Percentiles rank a stretch among this genome's conserved stretches.
Conservation (phyloP, 208 protist genomes). For the Leishmania tropica region DNA sequence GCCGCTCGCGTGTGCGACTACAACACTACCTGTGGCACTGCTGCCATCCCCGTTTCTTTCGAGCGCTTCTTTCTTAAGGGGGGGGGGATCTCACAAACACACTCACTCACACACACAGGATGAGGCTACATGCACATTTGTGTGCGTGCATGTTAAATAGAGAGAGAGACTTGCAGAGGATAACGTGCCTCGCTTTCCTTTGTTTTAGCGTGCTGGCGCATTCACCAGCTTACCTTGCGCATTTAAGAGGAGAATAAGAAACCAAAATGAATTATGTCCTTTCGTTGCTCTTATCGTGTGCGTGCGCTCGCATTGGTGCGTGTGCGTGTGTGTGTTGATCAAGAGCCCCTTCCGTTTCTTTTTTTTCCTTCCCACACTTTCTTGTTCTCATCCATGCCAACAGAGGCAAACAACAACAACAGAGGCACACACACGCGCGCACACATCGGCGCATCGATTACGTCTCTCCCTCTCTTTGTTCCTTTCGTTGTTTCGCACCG, state of each 20-base stretch:
- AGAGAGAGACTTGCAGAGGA: background rate
- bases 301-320: no score
- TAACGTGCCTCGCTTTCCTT: background rate
- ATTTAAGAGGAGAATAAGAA: background rate
- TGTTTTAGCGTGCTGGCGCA: background rate
- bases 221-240: background rate
- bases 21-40: background rate
- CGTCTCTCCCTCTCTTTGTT: background rate
- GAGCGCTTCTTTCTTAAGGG: background rate
- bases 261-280: background rate
- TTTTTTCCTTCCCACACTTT: no score
- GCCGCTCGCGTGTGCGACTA: background rate
- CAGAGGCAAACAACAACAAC: background rate
- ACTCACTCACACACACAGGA: background rate
- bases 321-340: background rate
- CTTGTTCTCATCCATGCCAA: background rate
- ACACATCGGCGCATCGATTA: background rate
- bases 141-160: background rate
- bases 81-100: background rate
- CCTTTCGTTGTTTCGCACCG: background rate
- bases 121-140: background rate
- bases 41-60: background rate
- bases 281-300: background rate
- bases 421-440: background rate
- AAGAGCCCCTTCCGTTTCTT: background rate